Evolutionary conservation across 2,329 filamentous ascomycete species (phyloP).

Genomic region (Plenodomus lindquistii): DNA sequence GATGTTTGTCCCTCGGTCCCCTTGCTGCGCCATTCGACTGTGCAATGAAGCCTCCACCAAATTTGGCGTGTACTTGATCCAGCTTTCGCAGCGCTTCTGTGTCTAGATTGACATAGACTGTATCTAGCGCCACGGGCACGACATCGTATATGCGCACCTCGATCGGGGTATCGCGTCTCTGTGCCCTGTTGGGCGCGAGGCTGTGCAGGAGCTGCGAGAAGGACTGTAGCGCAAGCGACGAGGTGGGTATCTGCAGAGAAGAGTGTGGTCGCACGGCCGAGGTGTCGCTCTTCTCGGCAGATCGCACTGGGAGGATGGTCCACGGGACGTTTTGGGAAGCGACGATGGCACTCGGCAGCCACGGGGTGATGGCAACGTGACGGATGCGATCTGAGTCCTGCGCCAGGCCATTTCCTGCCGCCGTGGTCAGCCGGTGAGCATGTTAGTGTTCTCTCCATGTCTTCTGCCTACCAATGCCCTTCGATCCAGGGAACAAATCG

Average conservation of each 20-base stretch:
- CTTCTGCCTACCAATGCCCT: slow-evolving; percentile 20
- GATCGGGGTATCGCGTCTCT: slow-evolving; percentile 74
- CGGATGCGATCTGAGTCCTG: slow-evolving; percentile 36
- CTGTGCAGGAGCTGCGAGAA: slow-evolving; percentile 76
- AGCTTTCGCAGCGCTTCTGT: slow-evolving; percentile 77
- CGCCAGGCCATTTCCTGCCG: slow-evolving; percentile 9
- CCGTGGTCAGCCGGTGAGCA: slow-evolving; percentile 3
- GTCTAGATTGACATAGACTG: slow-evolving; percentile 84
- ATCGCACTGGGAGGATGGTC: slow-evolving; percentile 79
- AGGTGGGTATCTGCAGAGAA: slow-evolving; percentile 77
- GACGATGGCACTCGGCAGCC: slow-evolving; percentile 61
- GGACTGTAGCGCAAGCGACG: slow-evolving; percentile 73
- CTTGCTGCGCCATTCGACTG: slow-evolving; percentile 40
- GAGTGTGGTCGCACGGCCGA: slow-evolving; percentile 62
- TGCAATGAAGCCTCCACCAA: slow-evolving; percentile 65
- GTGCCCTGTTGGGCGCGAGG: slow-evolving; percentile 74
- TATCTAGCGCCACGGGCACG: slow-evolving; percentile 76
- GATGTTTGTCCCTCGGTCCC: slow-evolving; percentile 31
- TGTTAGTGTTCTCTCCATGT: neutral
- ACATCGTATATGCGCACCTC: slow-evolving; percentile 85
- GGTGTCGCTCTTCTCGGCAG: slow-evolving; percentile 35
- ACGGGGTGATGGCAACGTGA: slow-evolving; percentile 75
- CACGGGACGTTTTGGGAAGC: slow-evolving; percentile 68
- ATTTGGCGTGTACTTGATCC: slow-evolving; percentile 81
- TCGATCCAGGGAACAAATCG: slow-evolving; percentile 69